Evolutionary conservation across 2,329 filamentous ascomycete species (phyloP).

Genomic region (Helotiales sp.): DNA sequence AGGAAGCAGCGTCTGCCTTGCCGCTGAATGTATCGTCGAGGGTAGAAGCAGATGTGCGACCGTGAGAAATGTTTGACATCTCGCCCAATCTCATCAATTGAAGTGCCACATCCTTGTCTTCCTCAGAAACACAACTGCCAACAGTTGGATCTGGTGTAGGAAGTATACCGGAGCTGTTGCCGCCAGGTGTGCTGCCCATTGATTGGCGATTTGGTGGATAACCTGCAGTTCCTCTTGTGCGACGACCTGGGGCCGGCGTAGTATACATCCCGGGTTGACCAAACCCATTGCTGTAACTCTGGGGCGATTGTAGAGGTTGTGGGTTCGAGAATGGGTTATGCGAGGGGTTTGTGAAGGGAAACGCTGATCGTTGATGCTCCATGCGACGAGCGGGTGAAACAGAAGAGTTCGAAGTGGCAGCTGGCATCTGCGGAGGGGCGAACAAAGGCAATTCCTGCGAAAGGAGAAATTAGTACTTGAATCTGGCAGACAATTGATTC

Average conservation of each 20-base stretch:
- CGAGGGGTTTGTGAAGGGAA: constrained; percentile 77
- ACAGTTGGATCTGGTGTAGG: constrained; percentile 98
- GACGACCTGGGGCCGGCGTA: constrained; percentile 68
- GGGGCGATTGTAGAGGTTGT: constrained; percentile 81
- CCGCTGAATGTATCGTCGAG: constrained; percentile 93
- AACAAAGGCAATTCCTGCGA: constrained; percentile 91
- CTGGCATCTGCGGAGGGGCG: constrained; percentile 90
- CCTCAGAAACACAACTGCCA: constrained; percentile 94
- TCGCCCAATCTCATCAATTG: constrained; percentile 96
- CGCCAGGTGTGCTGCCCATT: constrained; percentile 48
- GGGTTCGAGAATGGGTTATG: constrained; percentile 82
- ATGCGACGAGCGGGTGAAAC: constrained; percentile 87
- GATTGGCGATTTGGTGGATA: constrained; percentile 52
- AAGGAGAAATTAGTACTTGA: constrained; percentile 13
- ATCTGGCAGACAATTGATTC: neutral
- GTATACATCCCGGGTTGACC: constrained; percentile 63
- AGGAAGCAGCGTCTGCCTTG: constrained; percentile 82
- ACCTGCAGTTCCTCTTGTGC: constrained; percentile 67
- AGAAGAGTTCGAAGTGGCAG: constrained; percentile 95
- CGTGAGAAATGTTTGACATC: constrained; percentile 90
- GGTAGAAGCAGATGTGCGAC: constrained; percentile 90
- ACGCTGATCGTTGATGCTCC: constrained; percentile 69
- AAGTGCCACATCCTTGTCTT: constrained; percentile 90
- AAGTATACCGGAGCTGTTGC: constrained; percentile 65
- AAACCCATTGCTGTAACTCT: constrained; percentile 67